Evolutionary conservation across 192 early-diverging fungal genomes (phyloP), one percentile per base, ranked within the genome.

Genomic region (Martensiomyces pterosporus): DNA sequence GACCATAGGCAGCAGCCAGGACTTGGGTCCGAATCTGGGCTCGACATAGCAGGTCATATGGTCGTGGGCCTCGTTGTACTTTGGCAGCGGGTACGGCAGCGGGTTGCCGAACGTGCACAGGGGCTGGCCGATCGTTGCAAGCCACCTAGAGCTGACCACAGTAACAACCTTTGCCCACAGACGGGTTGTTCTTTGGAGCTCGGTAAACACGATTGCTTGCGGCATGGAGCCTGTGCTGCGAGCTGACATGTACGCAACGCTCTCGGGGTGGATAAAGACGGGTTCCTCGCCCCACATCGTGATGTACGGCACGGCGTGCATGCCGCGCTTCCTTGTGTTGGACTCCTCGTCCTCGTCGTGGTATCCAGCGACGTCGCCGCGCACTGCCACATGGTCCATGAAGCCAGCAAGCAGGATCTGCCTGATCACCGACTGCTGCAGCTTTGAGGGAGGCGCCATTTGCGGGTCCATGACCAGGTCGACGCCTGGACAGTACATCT

Each of bases 351-450:
- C 69, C 7, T 48, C 47, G 32, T 53, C 58, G 39, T 60, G 64
- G 43, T 56, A 59, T 23, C 67, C 83, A 19, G 89, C 80, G n/a
- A 90, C 65, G 39, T 94, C 92, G 51, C 78, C 80, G 2, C 91
- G 83, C 39, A 85, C 68, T 1, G 97, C 97, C n/a, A 99, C 80
- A 7, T 87, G 88, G 54, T 99, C 97, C 41, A 91, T 80, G 42
- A 90, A 97, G 1, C 93, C 91, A 2, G 91, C 81, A 2, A 94
- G 75, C 3, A 98, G 57, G 36, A 97, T 80, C 65, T 99, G 94
- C 10, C 87, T 85, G 13, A 99, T 69, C 5, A 85, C 77, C 8
- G 78, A 81, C 48, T 82, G 73, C 55, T 97, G 91, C 36, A 75
- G 49, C 29, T 70, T 52, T 10, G 59, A 79, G 5, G 85, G 88